A percentile compares a stretch with the other conserved stretches of the same genome.
These are phyloP conservation scores for Rhizoctonia solani DNA, from an alignment of 1,284 basidiomycete species.

Conservation along the genomic window DNA sequence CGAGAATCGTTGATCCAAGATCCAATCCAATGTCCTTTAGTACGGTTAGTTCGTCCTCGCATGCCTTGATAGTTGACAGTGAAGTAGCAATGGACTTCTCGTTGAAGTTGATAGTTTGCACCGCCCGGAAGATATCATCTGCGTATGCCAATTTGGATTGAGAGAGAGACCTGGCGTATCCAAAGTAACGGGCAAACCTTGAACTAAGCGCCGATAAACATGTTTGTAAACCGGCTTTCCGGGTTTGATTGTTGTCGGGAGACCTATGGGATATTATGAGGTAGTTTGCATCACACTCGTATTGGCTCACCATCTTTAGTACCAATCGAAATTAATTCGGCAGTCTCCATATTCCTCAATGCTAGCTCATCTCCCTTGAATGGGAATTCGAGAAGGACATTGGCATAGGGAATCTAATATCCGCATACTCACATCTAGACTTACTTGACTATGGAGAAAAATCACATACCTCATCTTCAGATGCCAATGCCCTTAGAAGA, in stretches of 20 bases:
- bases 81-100: constrained; percentile 68
- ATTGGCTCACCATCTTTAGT: constrained; percentile 67
- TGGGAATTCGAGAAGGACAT: constrained; percentile 80
- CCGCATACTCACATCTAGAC: neutral
- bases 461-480: constrained; percentile 64
- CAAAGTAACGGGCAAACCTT: constrained; percentile 53
- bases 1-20: constrained; percentile 49
- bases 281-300: neutral
- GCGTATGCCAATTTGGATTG: neutral
- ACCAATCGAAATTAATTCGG: constrained; percentile 82
- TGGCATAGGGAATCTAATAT: constrained; percentile 75
- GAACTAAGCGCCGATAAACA: constrained; percentile 80
- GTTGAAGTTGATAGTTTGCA: constrained; percentile 81
- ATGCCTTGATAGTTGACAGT: constrained; percentile 67
- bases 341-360: constrained; percentile 84
- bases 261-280: constrained; percentile 53
- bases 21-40: constrained; percentile 64
- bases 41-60: constrained; percentile 74
- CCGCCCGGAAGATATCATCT: constrained; percentile 83
- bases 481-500: constrained; percentile 75
- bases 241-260: constrained; percentile 82
- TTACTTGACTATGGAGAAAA: neutral
- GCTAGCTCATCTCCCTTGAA: constrained; percentile 90
- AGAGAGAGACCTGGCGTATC: constrained; percentile 16
- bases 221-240: constrained; percentile 89